Conservation (phyloP, 2,329 filamentous ascomycete species). For the Arthrobotrys megalospora region DNA sequence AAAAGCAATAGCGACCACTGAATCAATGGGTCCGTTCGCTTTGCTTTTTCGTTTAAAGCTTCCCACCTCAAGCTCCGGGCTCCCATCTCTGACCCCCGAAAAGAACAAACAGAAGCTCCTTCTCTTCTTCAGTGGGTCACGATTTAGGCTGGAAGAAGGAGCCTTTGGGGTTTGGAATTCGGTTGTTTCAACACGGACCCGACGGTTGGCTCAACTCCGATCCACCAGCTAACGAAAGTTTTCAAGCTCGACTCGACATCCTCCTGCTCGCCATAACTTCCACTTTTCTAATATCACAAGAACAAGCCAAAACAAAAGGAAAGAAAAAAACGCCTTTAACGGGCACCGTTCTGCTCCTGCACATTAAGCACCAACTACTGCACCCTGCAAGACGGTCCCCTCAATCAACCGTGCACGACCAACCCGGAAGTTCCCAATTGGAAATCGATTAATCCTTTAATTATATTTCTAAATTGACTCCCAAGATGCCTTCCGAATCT, state of each 20-base stretch:
- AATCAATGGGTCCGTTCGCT: background rate
- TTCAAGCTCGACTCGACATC: slow-evolving; percentile 26
- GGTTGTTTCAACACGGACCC: slow-evolving; percentile 32
- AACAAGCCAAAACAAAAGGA: background rate
- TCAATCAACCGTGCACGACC: slow-evolving; percentile 13
- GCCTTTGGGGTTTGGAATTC: slow-evolving; percentile 21
- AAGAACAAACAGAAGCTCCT: slow-evolving; percentile 5
- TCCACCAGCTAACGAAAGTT: slow-evolving; percentile 19
- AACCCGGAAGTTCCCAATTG: slow-evolving; percentile 30
- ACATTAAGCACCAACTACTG: slow-evolving; percentile 16
- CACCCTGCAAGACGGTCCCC: background rate
- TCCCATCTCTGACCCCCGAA: background rate
- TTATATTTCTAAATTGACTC: slow-evolving; percentile 9
- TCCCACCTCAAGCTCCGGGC: slow-evolving; percentile 3
- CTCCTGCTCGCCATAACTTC: slow-evolving; percentile 12
- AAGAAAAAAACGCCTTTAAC: background rate
- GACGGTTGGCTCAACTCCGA: slow-evolving; percentile 31
- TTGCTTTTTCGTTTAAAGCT: slow-evolving; percentile 33
- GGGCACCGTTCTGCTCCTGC: slow-evolving; percentile 21
- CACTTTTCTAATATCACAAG: slow-evolving; percentile 16
- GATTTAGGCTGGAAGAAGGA: slow-evolving; percentile 32
- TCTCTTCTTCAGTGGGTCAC: background rate
- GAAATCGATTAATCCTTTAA: slow-evolving; percentile 2
- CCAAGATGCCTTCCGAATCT: slow-evolving; percentile 58
- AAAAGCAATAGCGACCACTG: slow-evolving; percentile 28